A percentile compares a stretch with the other conserved stretches of the same genome.
Evolutionary conservation across 2,329 filamentous ascomycete species (phyloP).

Genomic region (Rhinocladiella similis): DNA sequence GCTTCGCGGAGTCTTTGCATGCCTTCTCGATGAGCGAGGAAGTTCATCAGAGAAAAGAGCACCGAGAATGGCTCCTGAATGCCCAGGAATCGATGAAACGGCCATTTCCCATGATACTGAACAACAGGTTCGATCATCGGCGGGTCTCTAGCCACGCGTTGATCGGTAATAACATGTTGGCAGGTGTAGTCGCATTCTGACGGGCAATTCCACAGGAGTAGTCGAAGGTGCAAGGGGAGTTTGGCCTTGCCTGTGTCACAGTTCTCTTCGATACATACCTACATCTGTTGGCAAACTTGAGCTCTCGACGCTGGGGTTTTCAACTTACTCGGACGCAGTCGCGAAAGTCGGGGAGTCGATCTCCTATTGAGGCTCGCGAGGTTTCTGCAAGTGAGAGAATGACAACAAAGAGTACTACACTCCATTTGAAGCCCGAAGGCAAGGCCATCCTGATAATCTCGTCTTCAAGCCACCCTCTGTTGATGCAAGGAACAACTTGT

Average conservation of each 20-base stretch:
- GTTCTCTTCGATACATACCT: conserved; percentile 81
- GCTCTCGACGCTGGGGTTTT: conserved; percentile 10
- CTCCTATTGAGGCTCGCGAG: conserved; percentile 70
- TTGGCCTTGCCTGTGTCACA: conserved; percentile 66
- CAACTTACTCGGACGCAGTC: conserved; percentile 75
- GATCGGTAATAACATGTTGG: conserved; percentile 84
- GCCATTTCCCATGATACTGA: conserved; percentile 99
- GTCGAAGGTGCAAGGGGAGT: conserved; percentile 76
- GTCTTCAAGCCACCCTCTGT: not conserved
- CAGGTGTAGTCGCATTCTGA: conserved; percentile 97
- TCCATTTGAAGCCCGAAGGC: not conserved
- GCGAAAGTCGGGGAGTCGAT: conserved; percentile 81
- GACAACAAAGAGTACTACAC: not conserved
- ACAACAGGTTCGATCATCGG: conserved; percentile 68
- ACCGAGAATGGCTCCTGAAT: conserved; percentile 95
- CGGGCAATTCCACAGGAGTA: conserved; percentile 89
- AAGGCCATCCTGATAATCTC: not conserved
- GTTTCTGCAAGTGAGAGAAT: not conserved
- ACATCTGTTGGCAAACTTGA: conserved; percentile 1
- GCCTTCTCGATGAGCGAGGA: conserved; percentile 79
- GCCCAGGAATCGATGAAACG: conserved; percentile 84
- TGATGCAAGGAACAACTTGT: not conserved
- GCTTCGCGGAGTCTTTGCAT: conserved; percentile 67
- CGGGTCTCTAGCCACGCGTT: conserved; percentile 64
- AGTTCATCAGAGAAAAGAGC: conserved; percentile 89